Base-by-base conservation (phyloP, 352 stramenopile genomes). In the Phytopythium mirpurense region DNA sequence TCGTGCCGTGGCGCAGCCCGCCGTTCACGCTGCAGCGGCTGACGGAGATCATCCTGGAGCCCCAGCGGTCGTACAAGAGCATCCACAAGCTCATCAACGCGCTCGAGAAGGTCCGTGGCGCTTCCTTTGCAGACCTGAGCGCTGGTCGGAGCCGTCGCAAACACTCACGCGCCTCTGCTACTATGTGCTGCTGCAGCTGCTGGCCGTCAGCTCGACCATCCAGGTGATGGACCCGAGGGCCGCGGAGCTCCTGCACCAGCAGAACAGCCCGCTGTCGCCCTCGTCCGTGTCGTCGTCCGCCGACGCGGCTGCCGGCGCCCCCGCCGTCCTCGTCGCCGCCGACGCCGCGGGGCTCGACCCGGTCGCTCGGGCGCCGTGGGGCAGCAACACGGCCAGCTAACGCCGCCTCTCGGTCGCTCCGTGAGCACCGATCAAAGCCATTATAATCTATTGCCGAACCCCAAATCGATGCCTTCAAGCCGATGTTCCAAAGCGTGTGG, bases 1-100 rank as follows among this genome's bases (percentile, higher is more conserved):
- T 2, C 11, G 32, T 19, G 12, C 14, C 1, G 2, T 31, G 15
- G 16, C n/a, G n/a, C 49, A 84, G 77, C 1, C 78, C 83, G 29
- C 83, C 83, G 34, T 93, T 93, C 62, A 93, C 83, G 50, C 71
- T 93, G 54, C 83, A 93, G 59, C 69, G 83, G 0, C 70, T 93
- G 47, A 85, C 78, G 3, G 83, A 93, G 64, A 75, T 93, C 37
- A 78, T 91, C 43, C 11, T 90, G 40, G 68, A 89, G 54, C 83
- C 83, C 1, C 62, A 67, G 14, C 76, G 74, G 49, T 83, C 68
- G 26, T 93, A 93, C 74, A 83, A 76, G 63, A 88, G 57, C 46
- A 67, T 86, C 34, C 74, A 76, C 63, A 93, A 93, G 56, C 67
- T 91, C 45, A 73, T 91, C 54, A 91, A 91, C 29, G 83, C 80